Evolutionary conservation across 1,139 yeast species (phyloP).

Genomic region (Debaryomyces robertsiae): DNA sequence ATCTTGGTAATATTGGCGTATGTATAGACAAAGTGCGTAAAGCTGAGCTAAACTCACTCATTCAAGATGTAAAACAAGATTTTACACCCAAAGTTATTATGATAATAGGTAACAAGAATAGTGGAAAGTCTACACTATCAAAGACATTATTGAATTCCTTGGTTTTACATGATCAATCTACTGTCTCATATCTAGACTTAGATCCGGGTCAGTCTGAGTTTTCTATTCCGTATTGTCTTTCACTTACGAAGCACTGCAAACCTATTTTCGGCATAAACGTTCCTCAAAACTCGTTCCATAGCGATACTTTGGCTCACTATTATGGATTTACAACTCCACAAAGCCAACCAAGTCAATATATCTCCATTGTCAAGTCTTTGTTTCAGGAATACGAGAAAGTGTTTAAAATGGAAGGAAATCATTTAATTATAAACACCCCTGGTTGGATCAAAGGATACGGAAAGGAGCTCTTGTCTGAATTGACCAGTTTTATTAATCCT

Average conservation of each 20-base stretch:
- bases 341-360: constrained; percentile 63
- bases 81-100: constrained; percentile 26
- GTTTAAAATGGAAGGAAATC: constrained; percentile 34
- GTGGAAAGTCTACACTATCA: constrained; percentile 82
- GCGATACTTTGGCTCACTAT: constrained; percentile 41
- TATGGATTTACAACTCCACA: constrained; percentile 78
- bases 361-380: constrained; percentile 47
- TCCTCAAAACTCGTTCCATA: constrained; percentile 17
- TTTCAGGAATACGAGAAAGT: constrained; percentile 31
- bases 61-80: constrained; percentile 7
- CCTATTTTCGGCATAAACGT: constrained; percentile 32
- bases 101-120: constrained; percentile 58
- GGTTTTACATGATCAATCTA: constrained; percentile 20
- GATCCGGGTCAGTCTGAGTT: constrained; percentile 94
- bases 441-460: constrained; percentile 97
- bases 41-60: constrained; percentile 14
- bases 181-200: constrained; percentile 61
- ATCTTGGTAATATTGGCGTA: constrained; percentile 31
- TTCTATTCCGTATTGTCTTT: constrained; percentile 69
- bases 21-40: constrained; percentile 26
- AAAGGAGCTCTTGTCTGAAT: constrained; percentile 56
- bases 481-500: constrained; percentile 54
- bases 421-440: constrained; percentile 75
- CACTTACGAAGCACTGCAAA: constrained; percentile 35
- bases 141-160: constrained; percentile 54